A percentile compares a stretch with the other conserved stretches of the same genome.
phyloP scores from a whole-genome alignment of 441 rosid species.

The Adansonia rubrostipa region DNA sequence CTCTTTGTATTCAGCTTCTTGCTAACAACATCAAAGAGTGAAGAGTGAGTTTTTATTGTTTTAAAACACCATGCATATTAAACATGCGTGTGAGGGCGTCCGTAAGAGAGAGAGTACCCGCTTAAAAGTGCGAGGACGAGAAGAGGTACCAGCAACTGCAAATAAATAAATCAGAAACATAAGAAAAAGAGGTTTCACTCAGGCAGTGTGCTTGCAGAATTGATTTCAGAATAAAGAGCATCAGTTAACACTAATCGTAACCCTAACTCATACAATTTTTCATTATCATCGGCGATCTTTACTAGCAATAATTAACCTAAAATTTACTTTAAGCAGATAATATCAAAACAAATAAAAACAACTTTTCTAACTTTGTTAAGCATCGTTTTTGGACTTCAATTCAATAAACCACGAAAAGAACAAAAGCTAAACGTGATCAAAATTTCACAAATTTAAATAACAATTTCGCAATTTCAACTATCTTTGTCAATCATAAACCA shows the following conservation, averaged over 20 bases:
- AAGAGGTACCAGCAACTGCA: slow-evolving; percentile 91
- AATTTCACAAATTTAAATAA: background rate
- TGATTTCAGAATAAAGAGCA: background rate
- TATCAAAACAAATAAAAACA: background rate
- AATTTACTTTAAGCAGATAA: background rate
- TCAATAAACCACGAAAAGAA: background rate
- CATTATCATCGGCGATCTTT: background rate
- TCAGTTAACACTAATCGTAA: background rate
- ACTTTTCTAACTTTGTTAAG: background rate
- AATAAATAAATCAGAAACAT: slow-evolving; percentile 13
- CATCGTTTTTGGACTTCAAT: background rate
- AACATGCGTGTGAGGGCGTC: background rate
- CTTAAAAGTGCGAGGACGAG: slow-evolving; percentile 85
- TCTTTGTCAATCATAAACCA: background rate
- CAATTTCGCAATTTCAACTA: background rate
- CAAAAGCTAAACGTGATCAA: background rate
- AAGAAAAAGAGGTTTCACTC: background rate
- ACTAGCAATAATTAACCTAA: background rate
- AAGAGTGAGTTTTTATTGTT: slow-evolving; percentile 1
- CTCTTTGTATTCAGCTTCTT: slow-evolving; percentile 62
- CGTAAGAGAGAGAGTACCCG: slow-evolving; percentile 42
- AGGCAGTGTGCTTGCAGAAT: slow-evolving; percentile 12
- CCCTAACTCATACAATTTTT: background rate
- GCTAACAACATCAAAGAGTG: slow-evolving; percentile 39
- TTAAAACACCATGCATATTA: background rate